Conservation (phyloP, 805 yeast genomes). For the Myxozyma melibiosi region DNA sequence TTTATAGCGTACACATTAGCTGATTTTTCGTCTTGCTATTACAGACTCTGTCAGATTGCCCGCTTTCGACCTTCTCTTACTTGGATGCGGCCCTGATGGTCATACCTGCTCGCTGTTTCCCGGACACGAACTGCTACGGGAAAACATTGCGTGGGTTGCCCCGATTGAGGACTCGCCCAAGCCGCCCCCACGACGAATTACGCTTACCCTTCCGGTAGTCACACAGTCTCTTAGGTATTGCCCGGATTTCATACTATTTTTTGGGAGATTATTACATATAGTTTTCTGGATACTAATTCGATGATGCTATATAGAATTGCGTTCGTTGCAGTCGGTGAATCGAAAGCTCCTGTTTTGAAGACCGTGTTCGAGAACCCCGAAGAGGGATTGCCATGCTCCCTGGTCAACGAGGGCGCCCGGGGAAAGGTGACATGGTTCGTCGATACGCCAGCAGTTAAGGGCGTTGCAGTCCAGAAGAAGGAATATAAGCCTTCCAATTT, state of each 20-base stretch:
- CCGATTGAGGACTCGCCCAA: slow-evolving; percentile 91
- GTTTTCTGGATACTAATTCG: not conserved
- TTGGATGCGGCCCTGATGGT: slow-evolving; percentile 99
- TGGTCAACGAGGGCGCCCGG: slow-evolving; percentile 95
- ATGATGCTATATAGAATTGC: slow-evolving; percentile 59
- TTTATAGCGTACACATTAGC: not conserved
- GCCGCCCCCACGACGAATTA: slow-evolving; percentile 83
- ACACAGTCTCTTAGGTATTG: slow-evolving; percentile 63
- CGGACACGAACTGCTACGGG: slow-evolving; percentile 83
- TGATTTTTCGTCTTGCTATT: not conserved
- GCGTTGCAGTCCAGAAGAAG: slow-evolving; percentile 33
- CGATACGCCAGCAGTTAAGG: slow-evolving; percentile 56
- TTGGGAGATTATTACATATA: not conserved
- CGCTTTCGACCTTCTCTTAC: slow-evolving; percentile 82
- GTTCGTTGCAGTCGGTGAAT: slow-evolving; percentile 94
- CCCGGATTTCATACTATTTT: not conserved
- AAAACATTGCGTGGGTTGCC: slow-evolving; percentile 90
- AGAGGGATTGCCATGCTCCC: slow-evolving; percentile 89
- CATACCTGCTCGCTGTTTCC: slow-evolving; percentile 98
- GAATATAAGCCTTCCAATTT: slow-evolving; percentile 32
- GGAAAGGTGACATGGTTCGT: slow-evolving; percentile 98
- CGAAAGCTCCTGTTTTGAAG: slow-evolving; percentile 89
- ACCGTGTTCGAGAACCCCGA: slow-evolving; percentile 96
- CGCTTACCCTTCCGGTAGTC: slow-evolving; percentile 90
- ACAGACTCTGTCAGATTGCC: slow-evolving; percentile 90